A percentile compares a stretch with the other conserved stretches of the same genome.
These are phyloP conservation scores for Fusarium sp. DNA, from an alignment of 2,329 filamentous ascomycete species.

Conservation along the genomic window DNA sequence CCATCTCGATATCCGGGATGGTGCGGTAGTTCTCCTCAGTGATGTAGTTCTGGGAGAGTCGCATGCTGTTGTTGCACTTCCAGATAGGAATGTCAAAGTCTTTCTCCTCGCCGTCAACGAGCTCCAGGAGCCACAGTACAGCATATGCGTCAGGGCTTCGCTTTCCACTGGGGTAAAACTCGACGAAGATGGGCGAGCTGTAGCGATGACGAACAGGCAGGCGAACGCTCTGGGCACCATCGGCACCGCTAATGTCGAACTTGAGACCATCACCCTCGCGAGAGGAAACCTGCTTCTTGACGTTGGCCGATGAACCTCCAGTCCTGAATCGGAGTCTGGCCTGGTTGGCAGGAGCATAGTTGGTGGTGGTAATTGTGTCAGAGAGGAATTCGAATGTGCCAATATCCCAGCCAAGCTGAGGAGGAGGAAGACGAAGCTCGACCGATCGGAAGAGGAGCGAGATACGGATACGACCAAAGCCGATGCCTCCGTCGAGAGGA, in stretches of 20 bases:
- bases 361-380: slow-evolving; percentile 72
- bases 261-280: slow-evolving; percentile 65
- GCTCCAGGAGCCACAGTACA: slow-evolving; percentile 84
- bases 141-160: slow-evolving; percentile 80
- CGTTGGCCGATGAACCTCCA: slow-evolving; percentile 80
- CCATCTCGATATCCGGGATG: slow-evolving; percentile 79
- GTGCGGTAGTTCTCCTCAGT: slow-evolving; percentile 78
- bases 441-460: slow-evolving; percentile 91
- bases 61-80: slow-evolving; percentile 78
- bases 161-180: slow-evolving; percentile 78
- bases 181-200: slow-evolving; percentile 88
- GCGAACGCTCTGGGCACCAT: slow-evolving; percentile 63
- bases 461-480: slow-evolving; percentile 89
- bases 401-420: slow-evolving; percentile 92
- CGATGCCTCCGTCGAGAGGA: slow-evolving; percentile 93
- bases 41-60: slow-evolving; percentile 92
- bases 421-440: slow-evolving; percentile 84
- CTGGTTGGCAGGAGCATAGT: slow-evolving; percentile 72
- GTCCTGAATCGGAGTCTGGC: slow-evolving; percentile 84
- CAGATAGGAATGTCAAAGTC: slow-evolving; percentile 92
- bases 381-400: slow-evolving; percentile 92
- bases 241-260: slow-evolving; percentile 60
- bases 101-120: slow-evolving; percentile 81
- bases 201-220: slow-evolving; percentile 93
- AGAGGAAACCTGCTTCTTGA: slow-evolving; percentile 72